A percentile compares a stretch with the other conserved stretches of the same genome.
phyloP scores from a whole-genome alignment of 257 asterid species.

The Nyctanthes arbortristis region DNA sequence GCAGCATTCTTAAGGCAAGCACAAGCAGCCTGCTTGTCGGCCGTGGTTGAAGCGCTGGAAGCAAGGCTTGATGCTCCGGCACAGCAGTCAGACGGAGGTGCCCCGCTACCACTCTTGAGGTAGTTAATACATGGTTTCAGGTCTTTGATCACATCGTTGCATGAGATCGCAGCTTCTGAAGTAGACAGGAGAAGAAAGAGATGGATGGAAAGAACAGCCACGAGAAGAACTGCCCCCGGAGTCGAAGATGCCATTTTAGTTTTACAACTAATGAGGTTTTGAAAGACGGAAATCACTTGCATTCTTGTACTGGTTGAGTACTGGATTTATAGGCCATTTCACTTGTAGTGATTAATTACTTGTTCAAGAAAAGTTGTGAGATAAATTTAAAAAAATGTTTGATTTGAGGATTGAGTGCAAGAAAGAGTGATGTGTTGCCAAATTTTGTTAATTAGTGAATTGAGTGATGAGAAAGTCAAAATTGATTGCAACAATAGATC shows the following conservation, averaged over 20 bases:
- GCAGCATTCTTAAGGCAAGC: conserved; percentile 62
- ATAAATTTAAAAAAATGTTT: background rate
- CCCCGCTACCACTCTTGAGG: conserved; percentile 53
- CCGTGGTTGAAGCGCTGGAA: conserved; percentile 35
- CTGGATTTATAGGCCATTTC: background rate
- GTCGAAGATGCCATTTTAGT: conserved; percentile 34
- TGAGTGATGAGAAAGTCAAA: background rate
- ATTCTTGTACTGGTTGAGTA: background rate
- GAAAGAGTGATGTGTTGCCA: conserved; percentile 19
- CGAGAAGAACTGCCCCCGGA: conserved; percentile 15
- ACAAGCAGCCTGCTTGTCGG: conserved; percentile 65
- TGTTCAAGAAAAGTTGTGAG: conserved; percentile 4
- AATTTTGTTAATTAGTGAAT: background rate
- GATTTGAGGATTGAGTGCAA: conserved; percentile 33
- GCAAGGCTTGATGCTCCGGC: conserved; percentile 45
- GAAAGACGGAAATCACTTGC: background rate
- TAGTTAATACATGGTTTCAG: conserved; percentile 54
- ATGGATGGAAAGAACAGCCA: conserved; percentile 6
- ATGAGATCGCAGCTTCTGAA: conserved; percentile 42
- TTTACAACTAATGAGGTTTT: background rate
- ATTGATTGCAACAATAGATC: background rate
- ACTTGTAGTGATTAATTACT: conserved; percentile 1
- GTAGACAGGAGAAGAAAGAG: conserved; percentile 16
- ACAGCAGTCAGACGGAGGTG: conserved; percentile 57
- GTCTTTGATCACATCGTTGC: conserved; percentile 52